Evolutionary conservation across 257 asterid genomes (phyloP), one percentile per base, ranked within the genome.

Genomic region (Gynochthodes officinalis): DNA sequence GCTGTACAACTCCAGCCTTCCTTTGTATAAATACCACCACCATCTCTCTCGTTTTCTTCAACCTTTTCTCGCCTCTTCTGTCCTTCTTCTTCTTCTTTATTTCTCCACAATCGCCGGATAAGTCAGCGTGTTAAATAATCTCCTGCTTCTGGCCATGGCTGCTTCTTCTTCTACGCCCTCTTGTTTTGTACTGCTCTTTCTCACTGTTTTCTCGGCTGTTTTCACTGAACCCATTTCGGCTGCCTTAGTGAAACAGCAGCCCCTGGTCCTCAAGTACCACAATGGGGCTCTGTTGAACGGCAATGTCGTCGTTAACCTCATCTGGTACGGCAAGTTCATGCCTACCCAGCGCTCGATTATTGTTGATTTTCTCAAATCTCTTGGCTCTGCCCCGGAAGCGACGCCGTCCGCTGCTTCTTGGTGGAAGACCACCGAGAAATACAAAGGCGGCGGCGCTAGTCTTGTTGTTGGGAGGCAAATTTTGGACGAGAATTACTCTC

Each of bases 401-500:
- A 4, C 37, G 4, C 76, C 57, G 50, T 35, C 86, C 64, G 39
- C 58, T 62, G 64, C 86, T 53, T 53, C 76, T 18, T 80, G 84
- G 87, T 83, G 87, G 87, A 75, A 67, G 70, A 83, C 83, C 54
- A 81, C 83, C 59, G 83, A 73, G 69, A 83, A 81, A 42, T 83
- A 81, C 67, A 65, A 78, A 13, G 82, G 83, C 27, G 85, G 87
- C 5, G 93, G 87, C 25, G 23, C 92, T 0, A 72, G 75, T 0
- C 64, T 88, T 32, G 75, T 74, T 7, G 69, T 88, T 3, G 89
- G 96, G 0, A 87, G 80, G 42, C 97, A 90, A 64, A 59, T 84
- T 46, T 76, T 90, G 18, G 90, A 84, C 53, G 91, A 90, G 27
- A 77, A 59, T 1, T 89, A 54, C 33, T 81, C 95, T 0, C 77